A percentile compares a stretch with the other conserved stretches of the same genome.
phyloP scores from a whole-genome alignment of 139 green algal species.

The Trebouxia sp. region DNA sequence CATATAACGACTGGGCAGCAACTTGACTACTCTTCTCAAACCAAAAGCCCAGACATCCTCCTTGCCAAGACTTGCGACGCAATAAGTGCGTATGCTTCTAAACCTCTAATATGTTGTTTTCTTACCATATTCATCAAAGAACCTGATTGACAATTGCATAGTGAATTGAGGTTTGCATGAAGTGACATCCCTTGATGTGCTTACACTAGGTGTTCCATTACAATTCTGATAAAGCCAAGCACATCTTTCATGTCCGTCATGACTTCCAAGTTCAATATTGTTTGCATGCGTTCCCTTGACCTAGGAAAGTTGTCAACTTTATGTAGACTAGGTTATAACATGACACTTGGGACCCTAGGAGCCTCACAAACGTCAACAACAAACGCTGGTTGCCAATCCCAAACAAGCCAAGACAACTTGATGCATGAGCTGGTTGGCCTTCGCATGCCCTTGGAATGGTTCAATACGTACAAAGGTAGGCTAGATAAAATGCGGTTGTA shows the following conservation, averaged over 20 bases:
- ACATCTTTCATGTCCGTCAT: conserved; percentile 17
- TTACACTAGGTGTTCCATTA: background rate
- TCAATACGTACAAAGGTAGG: conserved; percentile 1
- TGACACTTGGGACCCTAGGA: background rate
- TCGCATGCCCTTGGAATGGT: background rate
- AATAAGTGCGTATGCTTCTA: no score
- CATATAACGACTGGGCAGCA: background rate
- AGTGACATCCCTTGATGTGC: no score
- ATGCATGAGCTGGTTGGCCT: background rate
- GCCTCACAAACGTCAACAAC: conserved; percentile 18
- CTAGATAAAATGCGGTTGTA: background rate
- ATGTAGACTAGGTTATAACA: no score
- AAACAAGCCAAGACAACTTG: conserved; percentile 1
- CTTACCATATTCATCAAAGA: no score
- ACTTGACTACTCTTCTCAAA: background rate
- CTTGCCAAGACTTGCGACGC: no score
- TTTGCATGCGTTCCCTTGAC: no score
- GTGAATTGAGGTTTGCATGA: no score
- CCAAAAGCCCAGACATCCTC: no score
- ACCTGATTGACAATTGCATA: no score
- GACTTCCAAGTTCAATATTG: conserved; percentile 19
- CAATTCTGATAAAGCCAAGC: conserved; percentile 14
- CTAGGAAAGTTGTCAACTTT: conserved; percentile 5
- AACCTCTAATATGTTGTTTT: no score
- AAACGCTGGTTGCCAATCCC: background rate